Conservation (phyloP, 73 alveolate genomes). For the Uronychia binucleata region DNA sequence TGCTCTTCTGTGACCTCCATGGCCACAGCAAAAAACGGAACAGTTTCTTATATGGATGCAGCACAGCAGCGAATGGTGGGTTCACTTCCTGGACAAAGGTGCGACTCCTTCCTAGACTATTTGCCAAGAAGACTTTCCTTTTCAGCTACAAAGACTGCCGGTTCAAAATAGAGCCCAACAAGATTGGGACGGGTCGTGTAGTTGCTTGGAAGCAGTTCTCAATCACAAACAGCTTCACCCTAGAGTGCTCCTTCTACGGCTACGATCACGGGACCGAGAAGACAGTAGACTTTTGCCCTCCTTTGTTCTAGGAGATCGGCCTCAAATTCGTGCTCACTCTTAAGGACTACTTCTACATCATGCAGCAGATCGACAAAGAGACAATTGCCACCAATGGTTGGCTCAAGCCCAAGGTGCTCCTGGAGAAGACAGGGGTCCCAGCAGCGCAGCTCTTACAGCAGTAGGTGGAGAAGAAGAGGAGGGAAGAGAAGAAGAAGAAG, state of each 20-base stretch:
- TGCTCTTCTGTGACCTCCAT: conserved; percentile 87
- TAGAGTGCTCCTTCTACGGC: conserved; percentile 66
- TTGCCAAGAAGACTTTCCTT: conserved; percentile 49
- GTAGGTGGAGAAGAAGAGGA: conserved; percentile 2
- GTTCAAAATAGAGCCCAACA: conserved; percentile 60
- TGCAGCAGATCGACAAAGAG: conserved; percentile 28
- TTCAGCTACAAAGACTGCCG: conserved; percentile 59
- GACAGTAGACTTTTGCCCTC: conserved; percentile 4
- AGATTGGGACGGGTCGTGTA: conserved; percentile 68
- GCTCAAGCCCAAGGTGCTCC: conserved; percentile 28
- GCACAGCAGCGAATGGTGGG: conserved; percentile 74
- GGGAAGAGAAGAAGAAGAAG: conserved; percentile 16
- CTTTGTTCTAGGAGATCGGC: conserved; percentile 8
- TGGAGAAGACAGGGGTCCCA: conserved; percentile 48
- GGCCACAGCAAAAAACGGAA: conserved; percentile 90
- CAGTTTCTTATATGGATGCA: conserved; percentile 89
- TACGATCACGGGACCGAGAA: conserved; percentile 40
- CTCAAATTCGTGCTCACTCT: conserved; percentile 8
- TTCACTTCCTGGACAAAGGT: conserved; percentile 60
- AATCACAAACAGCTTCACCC: conserved; percentile 65
- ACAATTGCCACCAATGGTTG: conserved; percentile 35
- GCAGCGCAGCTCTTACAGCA: conserved; percentile 32
- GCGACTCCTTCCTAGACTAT: conserved; percentile 47
- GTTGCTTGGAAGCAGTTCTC: conserved; percentile 63
- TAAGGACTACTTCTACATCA: neutral